A percentile compares a stretch with the other conserved stretches of the same genome.
phyloP scores from a whole-genome alignment of 1,284 basidiomycete genomes.

The Phellinidium pouzarii region DNA sequence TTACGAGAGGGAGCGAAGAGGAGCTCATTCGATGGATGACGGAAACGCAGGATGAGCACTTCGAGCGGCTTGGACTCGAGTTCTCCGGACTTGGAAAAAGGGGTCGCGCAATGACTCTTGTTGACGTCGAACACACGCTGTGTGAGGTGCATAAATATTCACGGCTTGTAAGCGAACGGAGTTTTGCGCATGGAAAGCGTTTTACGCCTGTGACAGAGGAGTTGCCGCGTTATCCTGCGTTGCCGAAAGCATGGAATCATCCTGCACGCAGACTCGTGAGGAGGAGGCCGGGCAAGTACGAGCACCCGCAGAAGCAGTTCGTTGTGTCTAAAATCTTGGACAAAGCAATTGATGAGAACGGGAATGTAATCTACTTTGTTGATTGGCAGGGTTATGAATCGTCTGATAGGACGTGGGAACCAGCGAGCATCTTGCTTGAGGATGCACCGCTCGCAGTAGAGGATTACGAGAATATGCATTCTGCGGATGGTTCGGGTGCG shows the following conservation, averaged over 20 bases:
- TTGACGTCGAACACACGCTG: conserved; percentile 59
- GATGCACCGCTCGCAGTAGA: conserved; percentile 39
- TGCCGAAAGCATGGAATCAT: conserved; percentile 49
- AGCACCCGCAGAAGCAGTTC: conserved; percentile 37
- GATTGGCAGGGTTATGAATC: conserved; percentile 56
- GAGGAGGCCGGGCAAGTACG: conserved; percentile 32
- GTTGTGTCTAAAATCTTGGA: conserved; percentile 34
- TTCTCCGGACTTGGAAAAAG: conserved; percentile 35
- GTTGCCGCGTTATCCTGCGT: conserved; percentile 25
- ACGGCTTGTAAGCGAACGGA: conserved; percentile 35
- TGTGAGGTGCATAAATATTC: conserved; percentile 66
- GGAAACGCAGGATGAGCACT: conserved; percentile 45
- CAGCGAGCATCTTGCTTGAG: conserved; percentile 35
- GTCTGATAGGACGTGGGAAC: conserved; percentile 59
- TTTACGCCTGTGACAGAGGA: conserved; percentile 28
- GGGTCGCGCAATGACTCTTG: conserved; percentile 42
- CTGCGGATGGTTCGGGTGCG: not conserved
- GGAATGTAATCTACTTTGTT: conserved; percentile 30
- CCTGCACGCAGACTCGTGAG: conserved; percentile 31
- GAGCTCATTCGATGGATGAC: conserved; percentile 54
- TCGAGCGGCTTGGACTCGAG: conserved; percentile 41
- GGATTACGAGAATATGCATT: conserved; percentile 27
- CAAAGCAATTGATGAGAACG: conserved; percentile 28
- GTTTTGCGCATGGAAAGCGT: conserved; percentile 22
- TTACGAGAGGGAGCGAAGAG: conserved; percentile 32